Base-by-base conservation (phyloP, 306 rosid genomes). In the Rosa lucieae region DNA sequence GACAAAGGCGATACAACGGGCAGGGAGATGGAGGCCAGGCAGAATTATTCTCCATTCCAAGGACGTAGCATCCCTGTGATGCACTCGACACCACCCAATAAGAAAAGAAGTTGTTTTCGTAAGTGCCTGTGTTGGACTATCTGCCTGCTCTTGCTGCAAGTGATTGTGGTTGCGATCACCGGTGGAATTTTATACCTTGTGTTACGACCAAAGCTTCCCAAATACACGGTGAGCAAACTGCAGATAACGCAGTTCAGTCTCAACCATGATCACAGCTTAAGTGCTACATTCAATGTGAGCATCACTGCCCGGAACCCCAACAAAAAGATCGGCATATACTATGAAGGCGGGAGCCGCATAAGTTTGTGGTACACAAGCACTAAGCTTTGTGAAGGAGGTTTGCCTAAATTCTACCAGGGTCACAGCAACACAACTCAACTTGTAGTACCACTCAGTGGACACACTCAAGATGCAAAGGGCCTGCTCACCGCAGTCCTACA, bases 351-450 rank as follows among this genome's bases (percentile, higher is more conserved):
- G 3, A 94, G 98, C 80, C 82, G 84, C 5, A 86, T 94, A 55
- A 87, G 85, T 74, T 93, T 90, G 63, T 88, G 70, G 87, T 94
- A 91, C 85, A n/a, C 23, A 10, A 88, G 73, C 52, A 88, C 88
- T 9, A 32, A 88, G 72, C 76, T 94, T 2, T 88, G 91, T 47
- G 83, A 87, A 78, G 98, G 97, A 74, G 91, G 93, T 17, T 51
- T 94, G 82, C 97, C 97, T 5, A 87, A 76, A 49, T 94, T 94
- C 85, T 94, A 94, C 71, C 97, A 94, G 62, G 98, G 98, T 14
- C 97, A 92, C 62, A 81, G 66, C 21, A 94, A 92, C 85, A 94
- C 87, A 1, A 94, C 97, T 2, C 87, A 81, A 82, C 87, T 94
- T 40, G 23, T 83, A 65, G 72, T 92, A 29, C 55, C 83, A 6